Evolutionary conservation across 768 basidiomycete species (phyloP).

Genomic region (Leccinum longicurvipes): DNA sequence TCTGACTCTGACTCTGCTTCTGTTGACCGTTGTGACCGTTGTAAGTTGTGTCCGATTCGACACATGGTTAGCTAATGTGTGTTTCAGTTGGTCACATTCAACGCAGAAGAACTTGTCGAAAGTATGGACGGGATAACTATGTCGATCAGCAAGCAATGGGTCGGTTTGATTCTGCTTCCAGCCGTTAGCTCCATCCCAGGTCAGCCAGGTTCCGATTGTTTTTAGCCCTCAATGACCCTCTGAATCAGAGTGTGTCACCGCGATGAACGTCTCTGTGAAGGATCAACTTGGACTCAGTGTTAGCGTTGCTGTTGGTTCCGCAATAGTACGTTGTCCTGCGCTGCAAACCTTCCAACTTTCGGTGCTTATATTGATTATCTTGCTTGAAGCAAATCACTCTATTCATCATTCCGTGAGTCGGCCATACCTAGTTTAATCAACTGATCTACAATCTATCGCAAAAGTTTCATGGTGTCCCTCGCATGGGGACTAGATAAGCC

Average conservation of each 20-base stretch:
- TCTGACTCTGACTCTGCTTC: conserved; percentile 49
- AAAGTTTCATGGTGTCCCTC: conserved; percentile 67
- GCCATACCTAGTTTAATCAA: neutral
- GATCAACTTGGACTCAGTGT: conserved; percentile 80
- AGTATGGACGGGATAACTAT: conserved; percentile 77
- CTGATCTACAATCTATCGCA: neutral
- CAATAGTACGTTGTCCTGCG: conserved; percentile 49
- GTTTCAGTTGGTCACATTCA: conserved; percentile 50
- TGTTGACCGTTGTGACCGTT: conserved; percentile 59
- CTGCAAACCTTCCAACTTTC: neutral
- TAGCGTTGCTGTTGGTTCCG: conserved; percentile 79
- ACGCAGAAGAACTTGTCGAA: conserved; percentile 73
- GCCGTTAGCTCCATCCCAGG: conserved; percentile 79
- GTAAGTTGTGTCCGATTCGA: conserved; percentile 37
- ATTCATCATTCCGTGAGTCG: conserved; percentile 75
- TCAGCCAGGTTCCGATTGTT: conserved; percentile 23
- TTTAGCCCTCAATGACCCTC: neutral
- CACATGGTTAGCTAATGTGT: neutral
- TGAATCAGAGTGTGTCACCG: conserved; percentile 75
- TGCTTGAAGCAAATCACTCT: conserved; percentile 69
- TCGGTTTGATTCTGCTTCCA: conserved; percentile 85
- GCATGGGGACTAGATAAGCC: conserved; percentile 84
- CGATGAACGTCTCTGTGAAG: conserved; percentile 84
- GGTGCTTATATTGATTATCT: neutral
- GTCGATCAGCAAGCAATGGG: conserved; percentile 80